Base-by-base conservation (phyloP, 805 yeast species). In the Spathaspora arborariae region DNA sequence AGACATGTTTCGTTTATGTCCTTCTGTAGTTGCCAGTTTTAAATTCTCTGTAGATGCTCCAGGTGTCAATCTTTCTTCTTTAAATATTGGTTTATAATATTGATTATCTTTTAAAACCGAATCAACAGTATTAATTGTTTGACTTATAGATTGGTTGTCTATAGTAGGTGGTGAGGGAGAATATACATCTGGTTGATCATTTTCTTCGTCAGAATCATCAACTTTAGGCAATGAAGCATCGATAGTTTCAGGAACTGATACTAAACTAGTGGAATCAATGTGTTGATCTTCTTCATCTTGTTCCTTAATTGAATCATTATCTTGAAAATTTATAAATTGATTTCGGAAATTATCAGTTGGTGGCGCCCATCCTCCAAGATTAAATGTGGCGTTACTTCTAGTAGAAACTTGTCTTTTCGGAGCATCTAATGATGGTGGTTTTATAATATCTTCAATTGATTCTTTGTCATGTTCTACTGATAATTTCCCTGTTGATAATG, bases 361-460 rank as follows among this genome's bases (percentile, higher is more conserved):
- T 2, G 85, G 85, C 56, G 72, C 75, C 86, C 87, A 81, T 21
- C 64, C 64, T 2, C 82, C 82, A 64, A 78, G 65, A 47, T 69
- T 75, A 38, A 78, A 60, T 2, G 70, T 71, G 37, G 54, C 58
- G 16, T 62, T 63, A 56, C 54, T 68, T 58, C 62, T 58, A 8
- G 72, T 62, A 1, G 75, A 70, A 9, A 53, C 64, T 44, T 73
- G 53, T 47, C 74, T 58, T 4, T 8, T 52, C 49, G 22, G 40
- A 5, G 24, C 16, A 20, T n/a, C n/a, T n/a, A n/a, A n/a, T n/a
- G n/a, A n/a, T 30, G 46, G 21, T 20, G 21, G 11, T 13, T 11
- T 18, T 3, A 27, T 13, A n/a, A 13, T n/a, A 26, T 3, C 44
- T 30, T 15, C 6, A 34, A 15, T 41, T 38, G 21, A 26, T 13